These are phyloP conservation scores for Quercus engelmannii DNA, from an alignment of 306 rosid genomes.

Conservation along the genomic window DNA sequence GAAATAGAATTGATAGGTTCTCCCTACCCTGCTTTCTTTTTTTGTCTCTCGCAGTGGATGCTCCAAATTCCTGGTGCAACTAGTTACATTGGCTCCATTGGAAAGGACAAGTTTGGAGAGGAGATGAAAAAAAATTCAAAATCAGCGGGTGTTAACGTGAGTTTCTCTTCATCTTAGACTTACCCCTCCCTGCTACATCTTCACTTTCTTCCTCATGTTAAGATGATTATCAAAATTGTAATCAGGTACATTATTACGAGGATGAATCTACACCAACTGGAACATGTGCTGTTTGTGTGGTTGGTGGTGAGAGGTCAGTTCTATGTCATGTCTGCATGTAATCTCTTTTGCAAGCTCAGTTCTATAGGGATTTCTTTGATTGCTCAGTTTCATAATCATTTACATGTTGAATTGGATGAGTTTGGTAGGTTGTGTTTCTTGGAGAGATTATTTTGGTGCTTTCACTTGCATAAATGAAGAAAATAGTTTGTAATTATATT, in stretches of 20 bases:
- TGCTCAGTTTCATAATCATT: not conserved
- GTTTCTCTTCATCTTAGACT: constrained; percentile 24
- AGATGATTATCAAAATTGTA: not conserved
- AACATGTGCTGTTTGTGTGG: constrained; percentile 94
- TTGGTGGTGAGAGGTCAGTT: constrained; percentile 85
- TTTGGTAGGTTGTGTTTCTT: too few species aligned
- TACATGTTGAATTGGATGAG: not conserved
- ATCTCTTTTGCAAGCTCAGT: not conserved
- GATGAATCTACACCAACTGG: constrained; percentile 86
- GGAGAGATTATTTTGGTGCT: too few species aligned
- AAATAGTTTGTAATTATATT: too few species aligned
- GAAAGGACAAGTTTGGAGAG: constrained; percentile 93
- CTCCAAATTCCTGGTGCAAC: constrained; percentile 90
- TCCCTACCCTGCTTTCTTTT: not conserved
- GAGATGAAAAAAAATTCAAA: constrained; percentile 70
- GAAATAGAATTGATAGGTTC: not conserved
- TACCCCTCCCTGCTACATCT: not conserved
- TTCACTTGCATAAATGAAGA: too few species aligned
- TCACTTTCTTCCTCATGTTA: not conserved
- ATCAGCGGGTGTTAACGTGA: constrained; percentile 80
- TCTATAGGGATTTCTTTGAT: not conserved
- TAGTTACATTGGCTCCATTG: constrained; percentile 85
- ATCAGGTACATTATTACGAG: constrained; percentile 84
- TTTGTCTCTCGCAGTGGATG: constrained; percentile 58
- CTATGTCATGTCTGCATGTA: not conserved